Evolutionary conservation across 2,329 filamentous ascomycete species (phyloP).

Genomic region (Cladosporium colombiae): DNA sequence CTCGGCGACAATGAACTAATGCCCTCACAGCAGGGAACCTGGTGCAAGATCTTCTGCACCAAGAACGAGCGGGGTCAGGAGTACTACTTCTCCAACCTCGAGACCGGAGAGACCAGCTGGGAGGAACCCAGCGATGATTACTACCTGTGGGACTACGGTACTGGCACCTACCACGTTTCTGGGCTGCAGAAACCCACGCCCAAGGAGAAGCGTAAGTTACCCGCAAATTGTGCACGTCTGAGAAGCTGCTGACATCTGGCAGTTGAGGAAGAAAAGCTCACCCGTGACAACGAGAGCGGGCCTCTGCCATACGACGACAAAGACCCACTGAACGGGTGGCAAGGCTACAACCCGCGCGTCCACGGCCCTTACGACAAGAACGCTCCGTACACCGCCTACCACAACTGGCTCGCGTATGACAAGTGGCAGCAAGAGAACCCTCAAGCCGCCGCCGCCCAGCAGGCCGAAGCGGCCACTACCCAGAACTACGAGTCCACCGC

Average conservation of each 20-base stretch:
- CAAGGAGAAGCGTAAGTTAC: conserved; percentile 7
- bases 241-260: background rate
- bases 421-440: conserved; percentile 29
- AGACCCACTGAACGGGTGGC: conserved; percentile 21
- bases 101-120: conserved; percentile 30
- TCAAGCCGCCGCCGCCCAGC: conserved; percentile 36
- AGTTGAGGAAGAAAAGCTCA: conserved; percentile 14
- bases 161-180: conserved; percentile 26
- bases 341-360: conserved; percentile 90
- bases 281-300: conserved; percentile 37
- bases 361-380: conserved; percentile 96
- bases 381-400: conserved; percentile 69
- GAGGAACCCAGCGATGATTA: conserved; percentile 35
- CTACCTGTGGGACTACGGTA: conserved; percentile 33
- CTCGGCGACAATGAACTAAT: background rate
- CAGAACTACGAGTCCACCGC: conserved; percentile 64
- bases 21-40: conserved; percentile 18
- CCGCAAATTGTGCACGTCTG: background rate
- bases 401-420: conserved; percentile 33
- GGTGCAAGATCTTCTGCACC: conserved; percentile 28
- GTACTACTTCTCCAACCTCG: conserved; percentile 34
- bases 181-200: conserved; percentile 31
- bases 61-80: conserved; percentile 19
- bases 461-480: conserved; percentile 39
- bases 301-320: conserved; percentile 58